Base-by-base conservation (phyloP, 2,329 filamentous ascomycete genomes). In the Neurospora crassa region DNA sequence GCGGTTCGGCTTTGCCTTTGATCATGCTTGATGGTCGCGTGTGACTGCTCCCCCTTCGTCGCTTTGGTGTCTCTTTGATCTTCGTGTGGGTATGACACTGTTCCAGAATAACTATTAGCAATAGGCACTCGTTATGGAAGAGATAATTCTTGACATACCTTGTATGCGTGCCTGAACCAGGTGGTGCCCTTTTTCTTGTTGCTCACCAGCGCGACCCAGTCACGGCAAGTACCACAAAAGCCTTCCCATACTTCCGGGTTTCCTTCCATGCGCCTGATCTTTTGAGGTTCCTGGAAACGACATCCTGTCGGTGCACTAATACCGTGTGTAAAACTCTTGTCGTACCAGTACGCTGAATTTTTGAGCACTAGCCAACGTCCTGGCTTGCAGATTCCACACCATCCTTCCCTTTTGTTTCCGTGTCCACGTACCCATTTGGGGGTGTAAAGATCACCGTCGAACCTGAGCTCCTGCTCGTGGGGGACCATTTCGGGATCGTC, bases 171-270 rank as follows among this genome's bases (percentile, higher is more conserved):
- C 75, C 93, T 86, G 80, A 95, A 96, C 92, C 92, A 96, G 3
- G 92, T 94, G 0, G 92, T 96, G n/a, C 92, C 92, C 83, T 95
- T 94, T 84, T 95, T 95, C 83, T 95, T 95, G 79, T 90, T 93
- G 82, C 91, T 94, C 59, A 94, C 91, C 43, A 94, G 83, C 14
- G 91, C 89, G 75, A 94, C 90, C 92, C 92, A 94, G 73, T 93
- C 91, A 75, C 90, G 91, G 81, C 92, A 94, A 78, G 89, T 91
- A 68, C 91, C 89, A 77, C 92, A 95, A 6, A 93, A 84, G 2
- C 91, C 92, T 78, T 95, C 92, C 90, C 91, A 93, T 3, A 93
- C 91, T 78, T 93, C 92, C 3, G 92, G 89, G 77, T 93, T 94
- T 47, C 91, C 90, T 78, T 94, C 91, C 83, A 92, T 93, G 68